These are phyloP conservation scores for Madurella fahalii DNA, from an alignment of 2,329 filamentous ascomycete genomes.

Conservation along the genomic window DNA sequence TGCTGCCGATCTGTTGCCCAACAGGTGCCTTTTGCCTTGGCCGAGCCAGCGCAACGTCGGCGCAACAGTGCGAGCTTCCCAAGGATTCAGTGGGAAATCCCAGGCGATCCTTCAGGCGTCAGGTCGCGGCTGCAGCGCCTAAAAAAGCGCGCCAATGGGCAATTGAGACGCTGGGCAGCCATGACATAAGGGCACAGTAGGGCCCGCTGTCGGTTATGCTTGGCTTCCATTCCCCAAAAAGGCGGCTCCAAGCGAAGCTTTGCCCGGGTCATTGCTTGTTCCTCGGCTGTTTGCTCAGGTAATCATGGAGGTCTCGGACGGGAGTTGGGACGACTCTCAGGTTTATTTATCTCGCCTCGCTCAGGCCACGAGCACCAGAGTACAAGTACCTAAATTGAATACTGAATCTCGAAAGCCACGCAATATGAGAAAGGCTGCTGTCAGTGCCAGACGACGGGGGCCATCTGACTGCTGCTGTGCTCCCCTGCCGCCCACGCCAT, in stretches of 20 bases:
- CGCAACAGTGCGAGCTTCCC: not conserved
- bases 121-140: not conserved
- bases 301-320: too few species aligned
- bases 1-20: not conserved
- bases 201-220: not conserved
- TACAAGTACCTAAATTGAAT: too few species aligned
- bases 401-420: too few species aligned
- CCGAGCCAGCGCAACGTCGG: too few species aligned
- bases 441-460: not conserved
- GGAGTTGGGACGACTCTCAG: too few species aligned
- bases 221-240: too few species aligned
- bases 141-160: conserved; percentile 12
- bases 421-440: too few species aligned
- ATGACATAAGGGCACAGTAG: conserved; percentile 14
- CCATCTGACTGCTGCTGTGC: conserved; percentile 3
- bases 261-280: too few species aligned
- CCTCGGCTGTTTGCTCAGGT: too few species aligned
- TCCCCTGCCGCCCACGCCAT: conserved; percentile 5
- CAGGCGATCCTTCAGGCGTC: not conserved
- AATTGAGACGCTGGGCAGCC: not conserved
- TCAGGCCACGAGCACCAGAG: too few species aligned
- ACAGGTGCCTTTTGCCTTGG: not conserved
- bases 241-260: too few species aligned
- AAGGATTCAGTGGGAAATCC: not conserved
- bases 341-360: too few species aligned